These are phyloP conservation scores for Candida maris DNA, from an alignment of 805 yeast species.

Conservation along the genomic window DNA sequence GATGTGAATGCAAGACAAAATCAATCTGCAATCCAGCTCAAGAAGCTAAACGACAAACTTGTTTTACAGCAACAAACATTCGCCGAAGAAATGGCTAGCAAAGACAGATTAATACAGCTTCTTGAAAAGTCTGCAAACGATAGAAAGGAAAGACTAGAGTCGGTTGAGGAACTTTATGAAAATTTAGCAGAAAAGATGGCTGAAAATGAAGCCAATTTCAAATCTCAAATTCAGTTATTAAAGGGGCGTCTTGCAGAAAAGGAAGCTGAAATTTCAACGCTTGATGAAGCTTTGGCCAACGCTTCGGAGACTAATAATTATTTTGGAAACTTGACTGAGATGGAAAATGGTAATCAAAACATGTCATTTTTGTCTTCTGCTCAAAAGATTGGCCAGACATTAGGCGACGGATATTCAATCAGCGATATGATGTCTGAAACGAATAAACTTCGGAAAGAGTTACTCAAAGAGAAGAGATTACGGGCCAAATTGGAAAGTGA, in stretches of 20 bases:
- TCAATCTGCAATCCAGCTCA: constrained; percentile 41
- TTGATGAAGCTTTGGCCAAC: constrained; percentile 44
- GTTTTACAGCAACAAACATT: constrained; percentile 46
- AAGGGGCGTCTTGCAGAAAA: constrained; percentile 34
- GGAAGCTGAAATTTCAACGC: constrained; percentile 37
- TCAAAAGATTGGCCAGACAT: constrained; percentile 43
- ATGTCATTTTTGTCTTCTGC: constrained; percentile 48
- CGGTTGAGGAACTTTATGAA: constrained; percentile 48
- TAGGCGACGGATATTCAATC: constrained; percentile 50
- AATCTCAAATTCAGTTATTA: constrained; percentile 34
- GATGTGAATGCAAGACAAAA: constrained; percentile 39
- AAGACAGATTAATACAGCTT: constrained; percentile 57
- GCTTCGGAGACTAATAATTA: constrained; percentile 26
- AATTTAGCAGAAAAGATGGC: constrained; percentile 38
- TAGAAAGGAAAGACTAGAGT: constrained; percentile 46
- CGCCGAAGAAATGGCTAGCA: constrained; percentile 54
- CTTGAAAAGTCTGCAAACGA: constrained; percentile 53
- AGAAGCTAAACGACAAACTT: constrained; percentile 42
- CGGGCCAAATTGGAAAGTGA: constrained; percentile 69
- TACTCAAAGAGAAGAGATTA: constrained; percentile 65
- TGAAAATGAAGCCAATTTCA: constrained; percentile 34
- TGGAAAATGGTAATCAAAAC: constrained; percentile 12
- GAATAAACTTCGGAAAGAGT: constrained; percentile 58
- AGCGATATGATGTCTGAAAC: constrained; percentile 65
- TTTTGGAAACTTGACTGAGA: constrained; percentile 11